phyloP scores from a whole-genome alignment of 1,139 yeast species.

The Geotrichum bryndzae region DNA sequence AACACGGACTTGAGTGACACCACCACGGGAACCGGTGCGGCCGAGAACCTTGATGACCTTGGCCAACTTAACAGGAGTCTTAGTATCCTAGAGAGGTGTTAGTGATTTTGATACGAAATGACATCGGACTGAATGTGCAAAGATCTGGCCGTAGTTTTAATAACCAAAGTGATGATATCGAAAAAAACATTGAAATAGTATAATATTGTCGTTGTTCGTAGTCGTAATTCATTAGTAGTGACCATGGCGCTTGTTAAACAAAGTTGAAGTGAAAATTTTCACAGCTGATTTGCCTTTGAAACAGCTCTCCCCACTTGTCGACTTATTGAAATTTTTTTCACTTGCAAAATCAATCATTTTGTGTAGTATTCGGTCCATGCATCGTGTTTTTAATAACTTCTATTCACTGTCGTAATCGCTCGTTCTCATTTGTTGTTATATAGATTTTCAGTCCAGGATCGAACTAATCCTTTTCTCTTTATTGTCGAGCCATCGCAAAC shows the following conservation, averaged over 20 bases:
- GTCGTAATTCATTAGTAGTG: not conserved
- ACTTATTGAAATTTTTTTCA: not conserved
- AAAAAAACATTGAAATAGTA: not conserved
- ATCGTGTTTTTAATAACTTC: too few species aligned
- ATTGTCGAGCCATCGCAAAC: not conserved
- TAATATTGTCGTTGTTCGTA: too few species aligned
- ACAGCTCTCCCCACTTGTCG: not conserved
- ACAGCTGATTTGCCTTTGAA: not conserved
- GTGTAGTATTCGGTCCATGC: too few species aligned
- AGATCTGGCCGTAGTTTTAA: not conserved
- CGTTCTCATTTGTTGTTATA: not conserved
- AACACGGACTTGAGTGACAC: constrained; percentile 99
- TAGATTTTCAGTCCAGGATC: not conserved
- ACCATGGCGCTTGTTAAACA: not conserved
- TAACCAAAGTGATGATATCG: not conserved
- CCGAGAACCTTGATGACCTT: constrained; percentile 99
- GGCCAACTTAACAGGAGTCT: constrained; percentile 91
- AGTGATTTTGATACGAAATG: not conserved
- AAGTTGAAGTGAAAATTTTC: not conserved
- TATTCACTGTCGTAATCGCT: not conserved
- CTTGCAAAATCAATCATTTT: not conserved
- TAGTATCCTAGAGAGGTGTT: constrained; percentile 35
- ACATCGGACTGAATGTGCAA: not conserved
- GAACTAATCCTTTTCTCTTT: not conserved
- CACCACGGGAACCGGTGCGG: constrained; percentile 99